These are phyloP conservation scores for Colletotrichum sp. DNA, from an alignment of 2,329 filamentous ascomycete genomes.

Conservation along the genomic window DNA sequence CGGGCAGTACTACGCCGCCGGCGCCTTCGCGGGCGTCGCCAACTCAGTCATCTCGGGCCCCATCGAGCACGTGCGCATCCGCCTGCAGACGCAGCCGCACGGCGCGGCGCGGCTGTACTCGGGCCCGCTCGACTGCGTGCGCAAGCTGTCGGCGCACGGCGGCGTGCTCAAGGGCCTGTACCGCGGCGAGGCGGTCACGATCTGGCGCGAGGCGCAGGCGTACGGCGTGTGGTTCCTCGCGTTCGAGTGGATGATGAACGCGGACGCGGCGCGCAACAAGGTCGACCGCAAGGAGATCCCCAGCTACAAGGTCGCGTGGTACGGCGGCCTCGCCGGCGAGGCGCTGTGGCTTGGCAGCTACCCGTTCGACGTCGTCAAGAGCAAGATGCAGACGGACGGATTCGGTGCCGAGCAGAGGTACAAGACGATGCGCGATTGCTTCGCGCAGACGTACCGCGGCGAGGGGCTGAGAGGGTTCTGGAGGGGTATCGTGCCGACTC, in stretches of 20 bases:
- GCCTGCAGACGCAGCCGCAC: constrained; percentile 95
- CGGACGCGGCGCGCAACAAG: constrained; percentile 79
- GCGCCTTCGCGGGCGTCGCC: constrained; percentile 89
- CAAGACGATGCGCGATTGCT: constrained; percentile 86
- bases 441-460: constrained; percentile 77
- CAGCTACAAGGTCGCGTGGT: constrained; percentile 85
- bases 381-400: constrained; percentile 98
- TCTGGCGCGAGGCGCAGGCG: constrained; percentile 88
- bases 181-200: constrained; percentile 84
- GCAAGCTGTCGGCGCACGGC: constrained; percentile 74
- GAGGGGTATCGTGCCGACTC: constrained; percentile 89
- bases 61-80: constrained; percentile 96
- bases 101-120: constrained; percentile 77
- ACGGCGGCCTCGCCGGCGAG: constrained; percentile 93
- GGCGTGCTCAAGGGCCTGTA: constrained; percentile 79
- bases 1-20: constrained; percentile 85
- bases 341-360: constrained; percentile 93
- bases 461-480: constrained; percentile 89
- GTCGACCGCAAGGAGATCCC: constrained; percentile 79
- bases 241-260: constrained; percentile 97
- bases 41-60: constrained; percentile 89
- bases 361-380: constrained; percentile 97
- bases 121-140: constrained; percentile 89
- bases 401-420: constrained; percentile 77
- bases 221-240: constrained; percentile 96